Conservation (phyloP, 2,329 filamentous ascomycete species). For the Sclerotinia trifoliorum region DNA sequence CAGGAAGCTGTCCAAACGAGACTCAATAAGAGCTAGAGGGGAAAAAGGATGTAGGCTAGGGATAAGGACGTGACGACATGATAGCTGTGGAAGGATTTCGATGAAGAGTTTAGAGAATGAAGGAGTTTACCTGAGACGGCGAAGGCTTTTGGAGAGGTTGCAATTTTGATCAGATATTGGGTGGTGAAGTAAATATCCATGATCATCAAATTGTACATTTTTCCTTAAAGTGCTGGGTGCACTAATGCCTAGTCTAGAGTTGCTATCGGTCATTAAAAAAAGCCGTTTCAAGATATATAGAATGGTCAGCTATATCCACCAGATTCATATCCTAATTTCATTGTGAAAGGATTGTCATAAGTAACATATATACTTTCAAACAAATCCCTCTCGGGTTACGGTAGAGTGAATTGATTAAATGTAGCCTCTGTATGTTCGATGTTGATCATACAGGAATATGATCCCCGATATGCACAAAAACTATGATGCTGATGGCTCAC, state of each 20-base stretch:
- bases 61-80: neutral
- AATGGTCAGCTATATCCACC: neutral
- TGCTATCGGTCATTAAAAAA: neutral
- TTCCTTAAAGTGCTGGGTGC: neutral
- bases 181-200: conserved; percentile 8
- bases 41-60: neutral
- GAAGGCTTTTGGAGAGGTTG: neutral
- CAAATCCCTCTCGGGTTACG: neutral
- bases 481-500: neutral
- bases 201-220: conserved; percentile 1
- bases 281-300: neutral
- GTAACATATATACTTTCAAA: neutral
- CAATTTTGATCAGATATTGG: conserved; percentile 13
- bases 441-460: neutral
- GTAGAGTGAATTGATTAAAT: neutral
- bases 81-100: neutral
- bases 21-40: conserved; percentile 25
- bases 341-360: neutral
- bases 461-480: neutral
- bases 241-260: neutral
- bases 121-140: neutral
- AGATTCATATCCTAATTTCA: neutral
- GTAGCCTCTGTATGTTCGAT: neutral
- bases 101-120: neutral
- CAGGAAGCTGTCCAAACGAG: conserved; percentile 23